Base-by-base conservation (phyloP, 2,329 filamentous ascomycete genomes). In the Thermomyces lanuginosus region DNA sequence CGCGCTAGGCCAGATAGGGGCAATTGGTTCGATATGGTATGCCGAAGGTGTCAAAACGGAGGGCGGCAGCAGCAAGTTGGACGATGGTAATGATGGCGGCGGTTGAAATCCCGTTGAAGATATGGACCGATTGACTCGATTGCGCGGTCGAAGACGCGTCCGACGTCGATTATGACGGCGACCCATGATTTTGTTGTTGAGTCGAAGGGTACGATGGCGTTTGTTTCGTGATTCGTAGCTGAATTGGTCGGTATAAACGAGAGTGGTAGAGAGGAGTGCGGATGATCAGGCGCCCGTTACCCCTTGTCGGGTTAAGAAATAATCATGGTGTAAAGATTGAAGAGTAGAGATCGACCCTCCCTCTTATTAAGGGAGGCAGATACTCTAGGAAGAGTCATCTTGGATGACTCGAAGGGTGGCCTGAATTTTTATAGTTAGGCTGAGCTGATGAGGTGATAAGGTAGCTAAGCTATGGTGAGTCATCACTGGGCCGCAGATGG, bases 111-210 rank as follows among this genome's bases (percentile, higher is more conserved):
- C 16, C 21, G 21, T 11, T 17, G 36, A 6, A 40, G 43, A 26
- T 31, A 21, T 26, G 33, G 20, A 16, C 18, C 25, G 13, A 30
- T 9, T 21, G 35, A 37, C 28, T 40, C 43, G 41, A 33, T 52
- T 47, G 38, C 48, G 49, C 31, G 48, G 51, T 34, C 52, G 51
- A 38, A 51, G 49, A 35, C 56, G 24, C 17, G 51, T 56, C 26
- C 55, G 53, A 35, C 56, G 51, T 46, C 56, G 48, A 34, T 60
- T 60, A 36, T 60, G 56, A 36, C 54, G 54, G 37, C 59, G 56
- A 41, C 56, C 55, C 56, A 60, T 60, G 35, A 40, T 49, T 10
- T 22, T 22, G 23, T 29, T 24, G 25, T 21, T 12, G 25, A 19
- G 10, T 7, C 6, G 10, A 19, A 8, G 8, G 17, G 16, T 20